Percentiles rank a stretch among this genome's conserved stretches.
Evolutionary conservation across 805 yeast genomes (phyloP).

Genomic region (Candida orba): DNA sequence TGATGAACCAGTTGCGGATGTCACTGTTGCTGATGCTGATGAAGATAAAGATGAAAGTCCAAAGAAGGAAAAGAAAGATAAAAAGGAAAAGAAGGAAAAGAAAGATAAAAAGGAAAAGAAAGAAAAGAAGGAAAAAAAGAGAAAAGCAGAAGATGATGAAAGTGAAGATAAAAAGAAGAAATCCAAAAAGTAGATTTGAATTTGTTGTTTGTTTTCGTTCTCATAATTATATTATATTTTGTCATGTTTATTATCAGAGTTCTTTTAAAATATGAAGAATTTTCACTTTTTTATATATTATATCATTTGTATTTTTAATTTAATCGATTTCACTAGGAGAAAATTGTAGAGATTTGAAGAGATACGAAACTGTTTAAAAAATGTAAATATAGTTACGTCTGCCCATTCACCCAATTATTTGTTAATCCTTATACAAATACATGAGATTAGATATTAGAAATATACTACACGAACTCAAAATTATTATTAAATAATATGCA

Average conservation of each 20-base stretch:
- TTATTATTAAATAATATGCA: too few relatives aligned
- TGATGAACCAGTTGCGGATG: conserved; percentile 23
- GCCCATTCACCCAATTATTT: too few relatives aligned
- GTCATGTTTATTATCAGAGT: too few relatives aligned
- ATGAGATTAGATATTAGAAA: too few relatives aligned
- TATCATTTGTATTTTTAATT: neutral
- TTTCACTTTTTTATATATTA: too few relatives aligned
- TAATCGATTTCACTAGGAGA: neutral
- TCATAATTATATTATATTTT: neutral
- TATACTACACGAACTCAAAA: too few relatives aligned
- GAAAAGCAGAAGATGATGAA: conserved; percentile 45
- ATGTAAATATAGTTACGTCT: too few relatives aligned
- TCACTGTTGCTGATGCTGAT: conserved; percentile 23
- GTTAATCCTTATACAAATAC: too few relatives aligned
- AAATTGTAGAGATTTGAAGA: too few relatives aligned
- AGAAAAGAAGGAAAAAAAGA: conserved; percentile 53
- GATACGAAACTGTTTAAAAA: too few relatives aligned
- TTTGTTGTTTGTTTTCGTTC: neutral
- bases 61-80: conserved; percentile 34
- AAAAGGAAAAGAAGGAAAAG: conserved; percentile 48
- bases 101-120: conserved; percentile 53
- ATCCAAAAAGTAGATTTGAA: conserved; percentile 30
- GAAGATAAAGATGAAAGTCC: conserved; percentile 3
- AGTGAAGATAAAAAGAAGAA: conserved; percentile 43
- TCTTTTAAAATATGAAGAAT: too few relatives aligned